Base-by-base conservation (phyloP, 805 yeast genomes). In the Citeromyces matritensis region DNA sequence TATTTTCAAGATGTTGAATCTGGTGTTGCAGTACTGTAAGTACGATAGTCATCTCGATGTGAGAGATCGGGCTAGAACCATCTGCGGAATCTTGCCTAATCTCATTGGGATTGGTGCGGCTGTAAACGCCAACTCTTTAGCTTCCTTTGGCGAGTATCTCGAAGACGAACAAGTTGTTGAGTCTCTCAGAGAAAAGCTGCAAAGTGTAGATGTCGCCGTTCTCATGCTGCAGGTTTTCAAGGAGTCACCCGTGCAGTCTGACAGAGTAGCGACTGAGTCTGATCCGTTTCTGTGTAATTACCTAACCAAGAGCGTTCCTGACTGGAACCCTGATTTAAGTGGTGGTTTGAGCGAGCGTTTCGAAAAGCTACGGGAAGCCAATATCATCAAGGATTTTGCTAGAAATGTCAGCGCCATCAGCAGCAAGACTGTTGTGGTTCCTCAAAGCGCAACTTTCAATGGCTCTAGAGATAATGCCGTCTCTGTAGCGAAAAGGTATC, bases 61-160 rank as follows among this genome's bases (percentile, higher is more conserved):
- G 1, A 64, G 97, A 37, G 97, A 91, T 47, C 63, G 88, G 36
- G 84, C 95, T 0, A 63, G 98, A 41, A 63, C 77, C 55, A 58
- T 83, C 19, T 57, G 69, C 15, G 66, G 83, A 0, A 54, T 88
- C 3, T 57, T 84, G 30, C 63, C 67, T 21, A 50, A 51, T 33
- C 33, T 53, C 9, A 37, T 44, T 2, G 21, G 21, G 21, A 12
- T 24, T 19, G 64, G 63, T 4, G 45, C 62, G 1, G 58, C 58
- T 28, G 56, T 19, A 24, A 7, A 39, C 21, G 31, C 37, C 25
- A 34, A 40, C 13, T 39, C 48, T 30, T 37, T 35, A 14, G 38
- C 35, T 4, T 41, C 44, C 24, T 35, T 47, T 14, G 32, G 29
- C 34, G 30, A 37, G 33, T 28, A 23, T 12, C 36, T 15, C 12